phyloP scores from a whole-genome alignment of 768 basidiomycete genomes.

The Tremella mesenterica region DNA sequence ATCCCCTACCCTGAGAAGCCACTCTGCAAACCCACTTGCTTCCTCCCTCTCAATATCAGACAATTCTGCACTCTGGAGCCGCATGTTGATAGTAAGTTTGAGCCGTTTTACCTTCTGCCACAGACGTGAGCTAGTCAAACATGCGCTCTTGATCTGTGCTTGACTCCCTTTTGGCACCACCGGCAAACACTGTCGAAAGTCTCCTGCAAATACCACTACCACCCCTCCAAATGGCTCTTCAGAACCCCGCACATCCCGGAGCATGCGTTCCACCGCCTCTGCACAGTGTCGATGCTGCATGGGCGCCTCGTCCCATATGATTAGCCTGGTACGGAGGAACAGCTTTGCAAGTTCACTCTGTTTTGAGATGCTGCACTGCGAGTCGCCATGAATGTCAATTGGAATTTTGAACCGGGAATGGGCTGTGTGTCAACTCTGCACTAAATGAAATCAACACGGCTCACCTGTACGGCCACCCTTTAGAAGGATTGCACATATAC shows the following conservation, averaged over 20 bases:
- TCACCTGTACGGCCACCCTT: conserved; percentile 49
- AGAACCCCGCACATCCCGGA: conserved; percentile 20
- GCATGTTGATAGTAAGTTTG: conserved; percentile 48
- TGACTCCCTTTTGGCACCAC: conserved; percentile 46
- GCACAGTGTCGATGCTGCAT: conserved; percentile 46
- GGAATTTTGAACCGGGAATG: conserved; percentile 51
- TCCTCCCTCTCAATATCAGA: no score
- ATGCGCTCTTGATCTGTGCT: conserved; percentile 46
- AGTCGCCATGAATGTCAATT: no score
- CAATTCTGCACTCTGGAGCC: conserved; percentile 41
- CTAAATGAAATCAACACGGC: no score
- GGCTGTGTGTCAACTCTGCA: no score
- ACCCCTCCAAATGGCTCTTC: conserved; percentile 28
- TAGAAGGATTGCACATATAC: conserved; percentile 50
- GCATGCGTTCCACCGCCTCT: conserved; percentile 47
- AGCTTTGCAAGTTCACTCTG: conserved; percentile 40
- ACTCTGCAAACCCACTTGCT: neutral
- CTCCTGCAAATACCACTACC: conserved; percentile 35
- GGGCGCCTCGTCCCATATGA: conserved; percentile 50
- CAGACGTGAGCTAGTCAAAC: conserved; percentile 39
- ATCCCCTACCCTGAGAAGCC: neutral
- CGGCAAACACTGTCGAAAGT: conserved; percentile 51
- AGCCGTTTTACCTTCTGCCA: conserved; percentile 46
- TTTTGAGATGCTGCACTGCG: conserved; percentile 46
- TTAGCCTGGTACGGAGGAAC: conserved; percentile 39